These are phyloP conservation scores for Aspergillus neotritici DNA, from an alignment of 2,329 filamentous ascomycete species.

Conservation along the genomic window DNA sequence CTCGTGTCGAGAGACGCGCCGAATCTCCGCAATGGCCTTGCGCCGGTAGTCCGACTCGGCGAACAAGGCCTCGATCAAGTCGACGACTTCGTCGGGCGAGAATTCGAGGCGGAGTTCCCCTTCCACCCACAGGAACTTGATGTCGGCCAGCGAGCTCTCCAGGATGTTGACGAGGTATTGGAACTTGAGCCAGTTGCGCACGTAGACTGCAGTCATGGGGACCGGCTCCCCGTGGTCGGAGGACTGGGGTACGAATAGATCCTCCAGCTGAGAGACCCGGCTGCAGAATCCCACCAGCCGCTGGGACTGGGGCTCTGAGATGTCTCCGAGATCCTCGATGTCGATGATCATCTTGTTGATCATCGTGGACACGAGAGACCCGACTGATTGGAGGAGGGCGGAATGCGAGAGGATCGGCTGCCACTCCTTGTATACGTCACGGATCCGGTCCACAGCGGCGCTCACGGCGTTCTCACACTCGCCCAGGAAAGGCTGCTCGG, in stretches of 20 bases:
- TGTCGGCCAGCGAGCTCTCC: constrained; percentile 58
- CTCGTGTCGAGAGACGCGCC: constrained; percentile 24
- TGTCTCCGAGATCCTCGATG: constrained; percentile 58
- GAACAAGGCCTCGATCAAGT: constrained; percentile 59
- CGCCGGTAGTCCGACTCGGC: constrained; percentile 56
- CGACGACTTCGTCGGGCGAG: constrained; percentile 55
- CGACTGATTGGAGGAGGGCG: constrained; percentile 57
- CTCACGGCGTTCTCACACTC: constrained; percentile 57
- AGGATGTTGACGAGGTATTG: constrained; percentile 60
- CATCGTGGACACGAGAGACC: constrained; percentile 53
- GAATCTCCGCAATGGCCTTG: constrained; percentile 54
- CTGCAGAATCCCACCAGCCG: constrained; percentile 55
- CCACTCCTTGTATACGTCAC: constrained; percentile 54
- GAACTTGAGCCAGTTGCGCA: constrained; percentile 60
- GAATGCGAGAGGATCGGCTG: constrained; percentile 53
- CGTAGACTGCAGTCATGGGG: constrained; percentile 57
- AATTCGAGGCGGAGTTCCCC: constrained; percentile 60
- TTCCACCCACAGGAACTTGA: constrained; percentile 60
- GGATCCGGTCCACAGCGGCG: constrained; percentile 53
- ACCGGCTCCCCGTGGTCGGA: constrained; percentile 31
- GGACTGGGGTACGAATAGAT: constrained; percentile 49
- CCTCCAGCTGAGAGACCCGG: constrained; percentile 50
- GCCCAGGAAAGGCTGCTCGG: constrained; percentile 52
- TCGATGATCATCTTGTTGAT: constrained; percentile 57
- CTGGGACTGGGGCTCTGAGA: constrained; percentile 58